phyloP scores from a whole-genome alignment of 2,329 filamentous ascomycete species.

The Coniochaeta sp. region DNA sequence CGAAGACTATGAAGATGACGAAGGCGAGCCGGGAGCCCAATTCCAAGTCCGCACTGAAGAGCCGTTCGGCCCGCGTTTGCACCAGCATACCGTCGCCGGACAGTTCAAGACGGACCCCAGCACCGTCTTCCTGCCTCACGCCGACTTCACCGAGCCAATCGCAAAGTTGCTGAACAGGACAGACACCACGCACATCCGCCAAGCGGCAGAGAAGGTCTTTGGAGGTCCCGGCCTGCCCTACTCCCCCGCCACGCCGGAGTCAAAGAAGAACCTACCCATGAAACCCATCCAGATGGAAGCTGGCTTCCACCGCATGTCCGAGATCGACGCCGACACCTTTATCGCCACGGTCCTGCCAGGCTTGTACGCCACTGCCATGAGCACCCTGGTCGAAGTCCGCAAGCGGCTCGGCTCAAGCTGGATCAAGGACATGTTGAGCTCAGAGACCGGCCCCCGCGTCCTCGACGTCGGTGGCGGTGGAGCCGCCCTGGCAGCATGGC shows the following conservation, averaged over 20 bases:
- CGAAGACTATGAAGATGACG: constrained; percentile 24
- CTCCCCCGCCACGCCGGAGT: constrained; percentile 62
- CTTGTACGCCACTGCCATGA: constrained; percentile 60
- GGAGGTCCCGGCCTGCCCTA: constrained; percentile 70
- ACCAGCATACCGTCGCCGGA: constrained; percentile 68
- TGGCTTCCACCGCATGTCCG: constrained; percentile 57
- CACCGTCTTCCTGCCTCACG: constrained; percentile 67
- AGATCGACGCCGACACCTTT: constrained; percentile 70
- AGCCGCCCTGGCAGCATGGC: constrained; percentile 66
- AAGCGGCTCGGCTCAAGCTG: constrained; percentile 65
- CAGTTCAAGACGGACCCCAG: constrained; percentile 65
- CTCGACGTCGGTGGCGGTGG: constrained; percentile 71
- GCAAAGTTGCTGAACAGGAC: constrained; percentile 58
- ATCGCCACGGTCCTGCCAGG: constrained; percentile 63
- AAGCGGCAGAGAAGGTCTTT: constrained; percentile 65
- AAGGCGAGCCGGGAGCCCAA: constrained; percentile 20
- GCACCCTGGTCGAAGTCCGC: constrained; percentile 64
- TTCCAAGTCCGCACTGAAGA: constrained; percentile 14
- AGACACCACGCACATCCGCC: constrained; percentile 66
- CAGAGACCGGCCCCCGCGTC: constrained; percentile 50
- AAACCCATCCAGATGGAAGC: constrained; percentile 58
- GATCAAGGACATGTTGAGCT: constrained; percentile 57
- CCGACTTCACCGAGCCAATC: constrained; percentile 63
- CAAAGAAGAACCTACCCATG: constrained; percentile 50
- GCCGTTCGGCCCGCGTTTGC: constrained; percentile 44